Conservation (phyloP, 257 asterid genomes). For the Solanum microdontum region DNA sequence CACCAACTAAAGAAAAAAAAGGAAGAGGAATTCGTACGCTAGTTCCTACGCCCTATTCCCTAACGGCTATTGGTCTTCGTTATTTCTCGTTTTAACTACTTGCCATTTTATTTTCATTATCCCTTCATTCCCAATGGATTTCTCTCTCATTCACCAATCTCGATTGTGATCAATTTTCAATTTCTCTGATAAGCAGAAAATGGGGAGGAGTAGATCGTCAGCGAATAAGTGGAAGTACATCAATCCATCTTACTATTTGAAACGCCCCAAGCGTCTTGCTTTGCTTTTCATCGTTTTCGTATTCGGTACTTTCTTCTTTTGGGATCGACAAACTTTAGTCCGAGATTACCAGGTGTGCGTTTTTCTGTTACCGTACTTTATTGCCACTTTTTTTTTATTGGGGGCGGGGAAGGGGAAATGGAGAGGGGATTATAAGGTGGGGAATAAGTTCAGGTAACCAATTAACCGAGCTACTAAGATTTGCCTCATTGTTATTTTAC, state of each 20-base stretch:
- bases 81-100: neutral
- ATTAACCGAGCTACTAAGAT: neutral
- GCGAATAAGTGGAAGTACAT: constrained; percentile 39
- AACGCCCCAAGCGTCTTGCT: constrained; percentile 87
- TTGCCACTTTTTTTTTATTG: neutral
- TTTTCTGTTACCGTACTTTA: neutral
- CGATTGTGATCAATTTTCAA: neutral
- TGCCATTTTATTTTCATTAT: neutral
- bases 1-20: neutral
- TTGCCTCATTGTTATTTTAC: neutral
- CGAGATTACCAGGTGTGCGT: neutral
- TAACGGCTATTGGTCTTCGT: neutral
- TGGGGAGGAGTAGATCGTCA: constrained; percentile 92
- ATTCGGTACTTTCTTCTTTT: constrained; percentile 41
- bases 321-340: constrained; percentile 79
- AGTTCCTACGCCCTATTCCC: neutral
- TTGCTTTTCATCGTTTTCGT: constrained; percentile 57
- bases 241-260: constrained; percentile 81
- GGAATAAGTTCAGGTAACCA: neutral
- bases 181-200: neutral
- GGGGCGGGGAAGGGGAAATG: neutral
- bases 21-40: neutral
- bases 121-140: neutral
- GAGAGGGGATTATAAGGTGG: neutral
- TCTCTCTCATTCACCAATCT: neutral